Evolutionary conservation across 345 rosid species (phyloP), one percentile per base, ranked within the genome.

Genomic region (Xanthoceras sorbifolium): DNA sequence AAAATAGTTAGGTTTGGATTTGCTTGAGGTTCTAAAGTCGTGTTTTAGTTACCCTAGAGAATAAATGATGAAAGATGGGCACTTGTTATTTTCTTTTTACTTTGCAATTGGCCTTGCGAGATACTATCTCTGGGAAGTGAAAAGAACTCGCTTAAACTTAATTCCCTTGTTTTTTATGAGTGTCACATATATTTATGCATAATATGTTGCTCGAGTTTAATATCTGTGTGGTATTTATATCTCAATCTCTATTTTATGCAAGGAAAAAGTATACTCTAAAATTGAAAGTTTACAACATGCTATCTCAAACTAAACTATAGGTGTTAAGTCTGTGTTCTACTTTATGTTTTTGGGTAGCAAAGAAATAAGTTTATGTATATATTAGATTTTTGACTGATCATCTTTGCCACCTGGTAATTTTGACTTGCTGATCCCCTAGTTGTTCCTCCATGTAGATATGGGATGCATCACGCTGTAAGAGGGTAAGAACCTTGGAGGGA

Each of bases 401-500:
- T 60, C n/a, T 57, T 25, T 22, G 62, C 32, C 42, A 36, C 44
- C n/a, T 8, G 64, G 57, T 73, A 17, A 54, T 65, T 2, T 65
- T 32, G 28, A 46, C 68, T 50, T 12, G 57, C 32, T 62, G 44
- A 75, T 54, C 29, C 60, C 77, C 50, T 10, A 52, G 48, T 64
- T 36, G 66, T 52, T 60, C 69, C 42, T 18, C 69, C 77, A 6
- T 72, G 52, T 78, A 97, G 99, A 86, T 97, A 66, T 97, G 99
- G 99, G 99, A 97, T 88, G 92, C 91, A 61, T 77, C 91, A 62
- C 89, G 86, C 77, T 92, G 98, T 85, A 87, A 80, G 82, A 92
- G 85, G 68, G 78, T 94, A 60, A 89, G 99, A 86, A 89, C 94
- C 64, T 91, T 97, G 99, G 98, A 92, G 78, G 99, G 99, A 77